Evolutionary conservation across 306 rosid genomes (phyloP).

Genomic region (Betula pendula): DNA sequence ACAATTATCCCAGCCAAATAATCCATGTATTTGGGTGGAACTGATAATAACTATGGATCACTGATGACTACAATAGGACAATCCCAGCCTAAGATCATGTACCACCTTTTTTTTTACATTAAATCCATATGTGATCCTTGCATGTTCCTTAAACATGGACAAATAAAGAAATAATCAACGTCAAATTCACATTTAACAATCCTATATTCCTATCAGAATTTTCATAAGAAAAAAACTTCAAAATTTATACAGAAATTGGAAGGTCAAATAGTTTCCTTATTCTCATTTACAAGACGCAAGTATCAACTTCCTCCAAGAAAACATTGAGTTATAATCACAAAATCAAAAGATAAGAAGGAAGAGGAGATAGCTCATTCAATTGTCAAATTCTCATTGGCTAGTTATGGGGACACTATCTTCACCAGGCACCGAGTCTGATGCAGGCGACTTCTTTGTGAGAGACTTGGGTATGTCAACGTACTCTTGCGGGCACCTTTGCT

Average conservation of each 20-base stretch:
- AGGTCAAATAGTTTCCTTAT: conserved; percentile 9
- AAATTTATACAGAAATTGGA: conserved; percentile 29
- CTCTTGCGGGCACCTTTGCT: conserved; percentile 82
- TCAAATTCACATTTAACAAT: conserved; percentile 10
- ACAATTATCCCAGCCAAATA: no score
- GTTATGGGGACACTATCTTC: conserved; percentile 54
- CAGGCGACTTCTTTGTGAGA: conserved; percentile 58
- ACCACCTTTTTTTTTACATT: no score
- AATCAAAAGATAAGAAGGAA: conserved; percentile 18
- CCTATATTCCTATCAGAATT: conserved; percentile 15
- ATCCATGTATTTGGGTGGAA: no score
- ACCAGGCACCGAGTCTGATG: conserved; percentile 48
- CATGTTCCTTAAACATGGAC: no score
- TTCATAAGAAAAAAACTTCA: conserved; percentile 9
- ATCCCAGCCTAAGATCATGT: no score
- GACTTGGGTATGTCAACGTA: conserved; percentile 73
- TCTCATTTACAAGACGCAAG: conserved; percentile 8
- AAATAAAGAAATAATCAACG: no score
- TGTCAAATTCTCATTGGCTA: conserved; percentile 43
- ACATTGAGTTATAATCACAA: conserved; percentile 25
- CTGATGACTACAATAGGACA: no score
- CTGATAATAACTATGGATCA: no score
- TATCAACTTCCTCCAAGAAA: conserved; percentile 13
- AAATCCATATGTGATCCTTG: no score
- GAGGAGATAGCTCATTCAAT: conserved; percentile 8